phyloP scores from a whole-genome alignment of 2,329 filamentous ascomycete genomes.

The Aspergillus tanneri region DNA sequence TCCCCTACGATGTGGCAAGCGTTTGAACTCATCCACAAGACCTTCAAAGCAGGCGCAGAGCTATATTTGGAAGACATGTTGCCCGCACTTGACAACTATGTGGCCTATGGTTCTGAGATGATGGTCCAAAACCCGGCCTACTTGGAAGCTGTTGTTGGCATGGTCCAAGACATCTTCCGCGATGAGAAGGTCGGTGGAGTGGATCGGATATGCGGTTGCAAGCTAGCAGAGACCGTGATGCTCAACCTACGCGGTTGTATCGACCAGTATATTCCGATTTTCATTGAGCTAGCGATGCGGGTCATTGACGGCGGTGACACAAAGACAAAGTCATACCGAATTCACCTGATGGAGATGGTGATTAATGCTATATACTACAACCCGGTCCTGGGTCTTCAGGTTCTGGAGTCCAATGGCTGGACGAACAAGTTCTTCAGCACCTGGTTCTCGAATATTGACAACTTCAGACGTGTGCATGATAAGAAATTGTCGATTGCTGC shows the following conservation, averaged over 20 bases:
- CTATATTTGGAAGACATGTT: slow-evolving; percentile 99
- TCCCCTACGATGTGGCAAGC: slow-evolving; percentile 98
- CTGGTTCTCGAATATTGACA: slow-evolving; percentile 96
- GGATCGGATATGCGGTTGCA: slow-evolving; percentile 95
- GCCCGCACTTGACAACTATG: slow-evolving; percentile 94
- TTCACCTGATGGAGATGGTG: slow-evolving; percentile 98
- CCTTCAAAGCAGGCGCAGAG: slow-evolving; percentile 95
- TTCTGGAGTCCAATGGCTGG: slow-evolving; percentile 89
- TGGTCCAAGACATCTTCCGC: slow-evolving; percentile 93
- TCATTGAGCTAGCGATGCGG: slow-evolving; percentile 84
- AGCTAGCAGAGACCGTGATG: slow-evolving; percentile 96
- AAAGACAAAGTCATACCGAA: slow-evolving; percentile 88
- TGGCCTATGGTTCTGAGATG: slow-evolving; percentile 82
- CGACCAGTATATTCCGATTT: slow-evolving; percentile 83
- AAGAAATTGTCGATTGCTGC: slow-evolving; percentile 98
- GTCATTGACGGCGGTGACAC: slow-evolving; percentile 71
- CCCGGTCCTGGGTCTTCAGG: slow-evolving; percentile 75
- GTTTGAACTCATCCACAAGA: slow-evolving; percentile 93
- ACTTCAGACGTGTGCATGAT: slow-evolving; percentile 91
- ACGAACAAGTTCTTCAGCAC: slow-evolving; percentile 98
- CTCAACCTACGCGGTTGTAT: slow-evolving; percentile 85
- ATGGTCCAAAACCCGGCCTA: slow-evolving; percentile 82
- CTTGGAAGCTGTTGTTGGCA: slow-evolving; percentile 82
- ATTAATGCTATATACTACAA: slow-evolving; percentile 99
- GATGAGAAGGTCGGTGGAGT: slow-evolving; percentile 91